Percentiles rank a stretch among this genome's conserved stretches.
These are phyloP conservation scores for Cryptosporidium sp. DNA, from an alignment of 169 alveolate genomes.

Conservation along the genomic window DNA sequence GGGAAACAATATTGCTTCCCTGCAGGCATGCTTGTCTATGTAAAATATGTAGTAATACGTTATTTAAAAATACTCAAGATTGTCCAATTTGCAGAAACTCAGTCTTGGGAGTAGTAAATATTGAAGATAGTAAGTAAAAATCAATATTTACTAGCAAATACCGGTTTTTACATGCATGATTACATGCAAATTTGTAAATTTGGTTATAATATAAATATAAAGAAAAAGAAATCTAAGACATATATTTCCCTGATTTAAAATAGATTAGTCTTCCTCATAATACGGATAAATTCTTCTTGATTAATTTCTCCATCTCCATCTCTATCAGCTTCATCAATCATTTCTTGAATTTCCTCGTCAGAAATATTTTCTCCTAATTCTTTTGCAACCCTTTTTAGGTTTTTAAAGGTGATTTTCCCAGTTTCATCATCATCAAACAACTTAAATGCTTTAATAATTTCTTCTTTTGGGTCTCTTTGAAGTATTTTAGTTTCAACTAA, in stretches of 20 bases:
- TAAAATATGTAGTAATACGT: slow-evolving; percentile 24
- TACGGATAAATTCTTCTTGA: slow-evolving; percentile 95
- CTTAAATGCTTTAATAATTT: slow-evolving; percentile 93
- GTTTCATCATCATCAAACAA: slow-evolving; percentile 95
- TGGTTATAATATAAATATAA: background rate
- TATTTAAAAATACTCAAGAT: slow-evolving; percentile 19
- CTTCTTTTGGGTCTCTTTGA: slow-evolving; percentile 96
- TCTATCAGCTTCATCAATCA: slow-evolving; percentile 97
- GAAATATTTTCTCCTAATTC: slow-evolving; percentile 96
- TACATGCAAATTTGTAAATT: slow-evolving; percentile 5
- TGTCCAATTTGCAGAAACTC: slow-evolving; percentile 62
- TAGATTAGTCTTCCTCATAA: slow-evolving; percentile 95
- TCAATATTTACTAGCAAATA: background rate
- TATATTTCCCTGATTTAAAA: slow-evolving; percentile 79
- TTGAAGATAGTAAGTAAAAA: slow-evolving; percentile 24
- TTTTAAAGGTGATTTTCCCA: slow-evolving; percentile 92
- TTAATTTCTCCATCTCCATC: slow-evolving; percentile 96
- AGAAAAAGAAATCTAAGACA: background rate
- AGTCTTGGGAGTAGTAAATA: slow-evolving; percentile 41
- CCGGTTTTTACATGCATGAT: background rate
- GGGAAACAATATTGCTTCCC: slow-evolving; percentile 57
- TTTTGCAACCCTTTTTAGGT: slow-evolving; percentile 94
- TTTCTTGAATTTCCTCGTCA: slow-evolving; percentile 97
- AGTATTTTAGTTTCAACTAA: slow-evolving; percentile 87
- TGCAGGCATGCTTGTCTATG: slow-evolving; percentile 74